Base-by-base conservation (phyloP, 106 monocot genomes). In the Allium fistulosum region DNA sequence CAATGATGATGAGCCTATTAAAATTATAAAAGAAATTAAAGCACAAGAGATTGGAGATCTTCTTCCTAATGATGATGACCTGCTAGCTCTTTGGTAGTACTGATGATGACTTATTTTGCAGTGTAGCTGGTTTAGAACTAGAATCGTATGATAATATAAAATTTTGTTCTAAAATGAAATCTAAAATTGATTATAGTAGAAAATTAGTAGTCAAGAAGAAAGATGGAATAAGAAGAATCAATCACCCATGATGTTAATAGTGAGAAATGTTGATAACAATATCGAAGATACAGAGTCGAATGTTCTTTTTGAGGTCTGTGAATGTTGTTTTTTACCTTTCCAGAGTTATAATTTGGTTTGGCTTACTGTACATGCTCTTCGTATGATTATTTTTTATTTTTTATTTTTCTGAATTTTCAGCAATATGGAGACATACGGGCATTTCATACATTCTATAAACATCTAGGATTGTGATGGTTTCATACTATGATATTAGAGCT, bases 41-140 rank as follows among this genome's bases (percentile, higher is more conserved):
- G 93, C 93, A 55, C 85, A 81, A 76, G 83, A 85, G 27, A 93
- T 93, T 56, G 85, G 88, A 50, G 69, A 93, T 61, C 93, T 93
- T 17, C 88, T 93, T 68, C 93, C 90, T 72, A 76, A 90, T 74
- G 90, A 90, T 69, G 85, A 90, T 76, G 90, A 90, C 61, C 81
- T 90, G n/a, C n/a, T n/a, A n/a, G 59, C 61, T 87, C 13, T 80
- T 76, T 62, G 87, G 87, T n/a, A n/a, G n/a, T 72, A 63, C n/a
- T n/a, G n/a, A n/a, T n/a, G n/a, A n/a, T n/a, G n/a, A n/a, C n/a
- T n/a, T n/a, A n/a, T n/a, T n/a, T n/a, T n/a, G n/a, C n/a, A n/a
- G n/a, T n/a, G n/a, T n/a, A n/a, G n/a, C n/a, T n/a, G n/a, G n/a
- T n/a, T n/a, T n/a, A n/a, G n/a, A n/a, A n/a, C n/a, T n/a, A n/a